Base-by-base conservation (phyloP, 495 filamentous ascomycete genomes). In the Penicillium coprophilum region DNA sequence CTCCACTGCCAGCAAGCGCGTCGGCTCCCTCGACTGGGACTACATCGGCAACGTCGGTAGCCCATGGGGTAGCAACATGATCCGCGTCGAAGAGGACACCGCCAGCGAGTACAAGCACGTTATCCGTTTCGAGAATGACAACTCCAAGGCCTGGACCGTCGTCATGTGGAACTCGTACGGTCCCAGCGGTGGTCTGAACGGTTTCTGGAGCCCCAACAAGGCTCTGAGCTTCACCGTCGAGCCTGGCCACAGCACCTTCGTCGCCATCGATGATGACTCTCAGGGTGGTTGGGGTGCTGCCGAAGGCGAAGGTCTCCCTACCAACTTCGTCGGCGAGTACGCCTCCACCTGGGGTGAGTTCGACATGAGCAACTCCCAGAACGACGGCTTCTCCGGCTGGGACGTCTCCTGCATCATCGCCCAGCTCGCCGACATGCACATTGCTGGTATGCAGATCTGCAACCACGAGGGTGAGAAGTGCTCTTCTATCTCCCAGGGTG, bases 21-120 rank as follows among this genome's bases (percentile, higher is more conserved):
- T 59, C n/a, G 67, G 59, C 36, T 51, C 61, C 50, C 53, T 57
- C 31, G 62, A 50, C 34, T 69, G 32, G 27, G 56, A 62, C 55
- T 74, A 72, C 56, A 47, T 57, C 17, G 79, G 80, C 50, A 83
- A 84, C 66, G 53, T 71, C 43, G 81, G 81, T 50, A 55, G 8
- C 49, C 79, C 81, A 13, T 80, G 80, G 67, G 80, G 80, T 34
- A 76, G 76, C 68, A 84, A 84, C 67, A 79, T 84, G 55, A 74
- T 74, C 53, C 65, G 73, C 46, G 71, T 82, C 36, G 21, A 45
- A 48, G 70, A 71, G 30, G 53, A 59, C 45, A 59, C 57, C 17
- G 73, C 75, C 53, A 66, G 64, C 60, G 53, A 71, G 45, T 75
- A 82, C 63, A 65, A 75, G 45, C 73, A 79, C 70, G 77, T 80